Conservation (phyloP, 2,329 filamentous ascomycete genomes). For the Penicillium glabrum region DNA sequence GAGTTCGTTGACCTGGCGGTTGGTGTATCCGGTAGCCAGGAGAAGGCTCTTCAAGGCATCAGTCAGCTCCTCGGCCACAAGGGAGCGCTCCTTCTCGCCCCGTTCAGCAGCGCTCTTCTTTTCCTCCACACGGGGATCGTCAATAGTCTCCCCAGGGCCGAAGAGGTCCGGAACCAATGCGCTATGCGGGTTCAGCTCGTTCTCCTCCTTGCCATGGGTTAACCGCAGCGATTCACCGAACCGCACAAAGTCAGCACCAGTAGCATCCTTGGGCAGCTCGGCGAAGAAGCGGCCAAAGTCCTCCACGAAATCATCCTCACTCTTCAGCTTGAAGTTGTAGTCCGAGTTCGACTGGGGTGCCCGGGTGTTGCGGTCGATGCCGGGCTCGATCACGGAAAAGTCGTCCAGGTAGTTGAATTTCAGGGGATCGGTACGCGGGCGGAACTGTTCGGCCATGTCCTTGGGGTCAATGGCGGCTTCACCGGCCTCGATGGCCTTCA, state of each 20-base stretch:
- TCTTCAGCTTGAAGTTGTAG: slow-evolving; percentile 61
- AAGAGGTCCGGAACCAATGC: slow-evolving; percentile 54
- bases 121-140: slow-evolving; percentile 26
- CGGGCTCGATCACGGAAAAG: slow-evolving; percentile 72
- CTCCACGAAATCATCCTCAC: slow-evolving; percentile 59
- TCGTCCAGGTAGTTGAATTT: slow-evolving; percentile 77
- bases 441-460: slow-evolving; percentile 73
- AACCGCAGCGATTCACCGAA: slow-evolving; percentile 50
- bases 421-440: slow-evolving; percentile 70
- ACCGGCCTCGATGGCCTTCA: slow-evolving; percentile 76
- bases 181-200: slow-evolving; percentile 50
- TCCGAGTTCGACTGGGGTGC: slow-evolving; percentile 52
- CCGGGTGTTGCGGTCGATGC: slow-evolving; percentile 69
- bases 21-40: slow-evolving; percentile 57
- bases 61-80: slow-evolving; percentile 33
- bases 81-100: slow-evolving; percentile 28
- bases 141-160: slow-evolving; percentile 40
- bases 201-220: slow-evolving; percentile 51
- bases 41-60: slow-evolving; percentile 52
- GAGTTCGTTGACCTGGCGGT: slow-evolving; percentile 52
- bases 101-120: slow-evolving; percentile 26
- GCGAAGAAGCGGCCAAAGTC: slow-evolving; percentile 53
- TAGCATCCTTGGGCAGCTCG: slow-evolving; percentile 54
- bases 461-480: slow-evolving; percentile 72
- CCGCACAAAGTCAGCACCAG: slow-evolving; percentile 41